Conservation (phyloP, 139 green algal genomes). For the Parachlorella kessleri region DNA sequence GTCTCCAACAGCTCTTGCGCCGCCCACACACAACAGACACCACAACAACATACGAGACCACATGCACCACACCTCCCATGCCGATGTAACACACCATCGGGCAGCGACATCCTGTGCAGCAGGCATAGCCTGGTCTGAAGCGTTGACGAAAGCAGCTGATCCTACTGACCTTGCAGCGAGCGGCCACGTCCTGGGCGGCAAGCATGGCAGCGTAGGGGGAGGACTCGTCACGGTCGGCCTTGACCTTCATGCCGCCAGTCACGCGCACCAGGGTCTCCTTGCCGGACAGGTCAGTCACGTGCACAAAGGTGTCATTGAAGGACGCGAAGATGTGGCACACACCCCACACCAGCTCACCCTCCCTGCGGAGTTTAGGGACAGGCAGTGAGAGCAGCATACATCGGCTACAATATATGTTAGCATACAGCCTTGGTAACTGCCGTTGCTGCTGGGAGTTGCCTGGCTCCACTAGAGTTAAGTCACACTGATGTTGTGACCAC, state of each 20-base stretch:
- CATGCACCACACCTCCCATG: too few species aligned
- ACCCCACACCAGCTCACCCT: slow-evolving; percentile 98
- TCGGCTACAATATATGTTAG: too few species aligned
- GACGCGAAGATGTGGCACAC: slow-evolving; percentile 99
- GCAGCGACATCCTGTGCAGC: neutral
- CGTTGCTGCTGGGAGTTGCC: too few species aligned
- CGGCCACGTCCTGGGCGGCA: slow-evolving; percentile 98
- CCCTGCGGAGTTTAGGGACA: too few species aligned
- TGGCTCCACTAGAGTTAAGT: too few species aligned
- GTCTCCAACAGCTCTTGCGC: neutral
- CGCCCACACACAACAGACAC: too few species aligned
- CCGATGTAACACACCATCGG: too few species aligned
- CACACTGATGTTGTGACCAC: neutral
- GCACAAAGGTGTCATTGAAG: slow-evolving; percentile 99
- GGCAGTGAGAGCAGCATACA: too few species aligned
- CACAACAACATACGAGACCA: too few species aligned
- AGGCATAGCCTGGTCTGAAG: too few species aligned
- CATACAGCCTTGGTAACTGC: too few species aligned
- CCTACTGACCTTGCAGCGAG: slow-evolving; percentile 89
- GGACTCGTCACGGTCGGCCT: slow-evolving; percentile 99
- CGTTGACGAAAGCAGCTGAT: too few species aligned
- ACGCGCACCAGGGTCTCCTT: slow-evolving; percentile 97
- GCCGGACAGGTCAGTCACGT: slow-evolving; percentile 99
- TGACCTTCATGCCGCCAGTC: slow-evolving; percentile 99
- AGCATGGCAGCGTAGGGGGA: slow-evolving; percentile 99